Conservation (phyloP, 768 basidiomycete genomes). For the Macrolepiota albuminosa region DNA sequence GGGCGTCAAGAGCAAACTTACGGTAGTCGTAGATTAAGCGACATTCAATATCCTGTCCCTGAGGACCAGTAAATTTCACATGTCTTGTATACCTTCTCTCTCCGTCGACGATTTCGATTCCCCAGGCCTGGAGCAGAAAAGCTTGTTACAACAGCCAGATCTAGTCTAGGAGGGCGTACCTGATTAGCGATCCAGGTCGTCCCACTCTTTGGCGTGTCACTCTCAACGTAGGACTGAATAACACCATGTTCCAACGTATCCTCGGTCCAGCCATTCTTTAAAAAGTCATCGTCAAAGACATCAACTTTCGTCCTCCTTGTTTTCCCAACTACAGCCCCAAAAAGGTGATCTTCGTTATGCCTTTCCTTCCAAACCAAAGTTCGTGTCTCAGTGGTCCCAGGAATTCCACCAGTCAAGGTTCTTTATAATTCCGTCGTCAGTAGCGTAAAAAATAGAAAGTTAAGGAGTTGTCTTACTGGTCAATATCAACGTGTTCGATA, state of each 20-base stretch:
- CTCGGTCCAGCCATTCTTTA: slow-evolving; percentile 36
- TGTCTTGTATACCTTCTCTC: slow-evolving; percentile 59
- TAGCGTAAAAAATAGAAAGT: background rate
- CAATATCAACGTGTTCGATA: slow-evolving; percentile 63
- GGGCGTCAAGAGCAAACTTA: slow-evolving; percentile 26
- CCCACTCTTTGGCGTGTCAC: slow-evolving; percentile 59
- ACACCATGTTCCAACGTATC: slow-evolving; percentile 39
- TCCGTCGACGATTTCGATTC: slow-evolving; percentile 53
- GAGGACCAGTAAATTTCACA: slow-evolving; percentile 58
- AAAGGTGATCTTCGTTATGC: slow-evolving; percentile 52
- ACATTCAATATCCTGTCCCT: slow-evolving; percentile 50
- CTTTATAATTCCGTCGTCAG: background rate
- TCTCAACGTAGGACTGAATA: slow-evolving; percentile 45
- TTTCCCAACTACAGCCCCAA: slow-evolving; percentile 54
- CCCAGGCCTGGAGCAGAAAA: slow-evolving; percentile 44
- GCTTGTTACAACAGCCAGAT: background rate
- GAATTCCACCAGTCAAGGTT: slow-evolving; percentile 56
- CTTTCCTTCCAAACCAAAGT: slow-evolving; percentile 53
- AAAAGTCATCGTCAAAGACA: slow-evolving; percentile 39
- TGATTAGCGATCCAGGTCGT: slow-evolving; percentile 60
- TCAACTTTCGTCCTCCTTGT: slow-evolving; percentile 45
- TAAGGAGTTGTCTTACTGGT: slow-evolving; percentile 30
- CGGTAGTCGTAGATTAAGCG: slow-evolving; percentile 66
- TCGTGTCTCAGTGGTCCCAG: slow-evolving; percentile 52
- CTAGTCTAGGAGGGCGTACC: slow-evolving; percentile 30